Conservation (phyloP, 352 stramenopile genomes). For the Albugo laibachii region DNA sequence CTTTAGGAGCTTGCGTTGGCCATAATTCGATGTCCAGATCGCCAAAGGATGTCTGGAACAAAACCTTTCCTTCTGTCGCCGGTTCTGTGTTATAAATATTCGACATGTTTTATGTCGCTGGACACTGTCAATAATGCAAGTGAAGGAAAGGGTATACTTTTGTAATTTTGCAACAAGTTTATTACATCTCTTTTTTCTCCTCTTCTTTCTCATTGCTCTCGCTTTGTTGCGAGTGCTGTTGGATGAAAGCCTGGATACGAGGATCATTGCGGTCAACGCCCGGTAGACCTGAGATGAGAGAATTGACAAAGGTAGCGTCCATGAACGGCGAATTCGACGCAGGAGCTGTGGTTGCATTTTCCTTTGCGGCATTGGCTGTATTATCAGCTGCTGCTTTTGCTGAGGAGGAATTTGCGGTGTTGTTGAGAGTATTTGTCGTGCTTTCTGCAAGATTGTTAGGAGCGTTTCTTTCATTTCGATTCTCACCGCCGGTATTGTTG, state of each 20-base stretch:
- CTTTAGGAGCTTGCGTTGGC: constrained; percentile 90
- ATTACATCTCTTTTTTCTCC: too few species aligned
- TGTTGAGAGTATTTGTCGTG: background rate
- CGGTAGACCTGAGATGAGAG: constrained; percentile 67
- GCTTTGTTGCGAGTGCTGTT: constrained; percentile 29
- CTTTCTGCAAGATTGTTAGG: background rate
- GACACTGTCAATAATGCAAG: too few species aligned
- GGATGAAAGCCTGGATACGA: constrained; percentile 82
- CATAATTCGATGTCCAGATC: constrained; percentile 95
- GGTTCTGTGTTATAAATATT: constrained; percentile 96
- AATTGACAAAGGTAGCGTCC: constrained; percentile 81
- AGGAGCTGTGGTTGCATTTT: constrained; percentile 20
- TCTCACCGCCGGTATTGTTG: constrained; percentile 3
- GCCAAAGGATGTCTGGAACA: constrained; percentile 94
- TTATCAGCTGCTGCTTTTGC: constrained; percentile 3
- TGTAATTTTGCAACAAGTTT: too few species aligned
- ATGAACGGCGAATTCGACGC: constrained; percentile 76
- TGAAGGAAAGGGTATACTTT: too few species aligned
- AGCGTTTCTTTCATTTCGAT: too few species aligned
- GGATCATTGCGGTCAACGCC: constrained; percentile 85
- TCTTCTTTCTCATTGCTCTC: too few species aligned
- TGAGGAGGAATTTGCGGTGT: constrained; percentile 2
- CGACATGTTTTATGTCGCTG: constrained; percentile 57
- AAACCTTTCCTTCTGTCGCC: constrained; percentile 86
- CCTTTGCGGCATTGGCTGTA: constrained; percentile 2